Conservation (phyloP, 2,329 filamentous ascomycete genomes). For the Rhynchosporium secalis region DNA sequence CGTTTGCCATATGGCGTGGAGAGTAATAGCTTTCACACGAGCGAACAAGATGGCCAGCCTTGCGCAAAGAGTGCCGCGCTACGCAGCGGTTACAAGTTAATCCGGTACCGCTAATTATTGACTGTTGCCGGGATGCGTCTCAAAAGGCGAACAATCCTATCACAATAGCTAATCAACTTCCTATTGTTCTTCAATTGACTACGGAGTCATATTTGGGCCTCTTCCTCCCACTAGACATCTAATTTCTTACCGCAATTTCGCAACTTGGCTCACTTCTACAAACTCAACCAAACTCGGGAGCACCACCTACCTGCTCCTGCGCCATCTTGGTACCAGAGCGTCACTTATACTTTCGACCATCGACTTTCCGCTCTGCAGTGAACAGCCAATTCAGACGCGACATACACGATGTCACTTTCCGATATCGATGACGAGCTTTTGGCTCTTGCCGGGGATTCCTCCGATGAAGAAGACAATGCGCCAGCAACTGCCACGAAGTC, state of each 20-base stretch:
- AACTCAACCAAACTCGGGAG: background rate
- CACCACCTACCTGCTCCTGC: background rate
- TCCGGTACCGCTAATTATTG: background rate
- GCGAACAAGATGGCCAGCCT: too few species aligned
- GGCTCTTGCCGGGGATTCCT: slow-evolving; percentile 80
- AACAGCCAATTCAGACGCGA: background rate
- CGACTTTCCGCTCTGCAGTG: slow-evolving; percentile 1
- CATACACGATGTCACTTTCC: slow-evolving; percentile 75
- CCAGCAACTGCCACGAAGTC: slow-evolving; percentile 53
- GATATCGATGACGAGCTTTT: slow-evolving; percentile 79
- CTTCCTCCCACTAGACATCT: slow-evolving; percentile 4
- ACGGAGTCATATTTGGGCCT: too few species aligned
- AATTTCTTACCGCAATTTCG: slow-evolving; percentile 1
- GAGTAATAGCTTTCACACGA: too few species aligned
- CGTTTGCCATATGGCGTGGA: too few species aligned
- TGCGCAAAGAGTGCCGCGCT: too few species aligned
- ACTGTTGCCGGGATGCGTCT: background rate
- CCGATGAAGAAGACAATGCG: slow-evolving; percentile 53
- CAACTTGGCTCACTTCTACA: background rate
- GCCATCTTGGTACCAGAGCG: background rate
- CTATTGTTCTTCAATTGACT: slow-evolving; percentile 5
- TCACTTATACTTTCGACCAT: background rate
- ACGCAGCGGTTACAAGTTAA: background rate
- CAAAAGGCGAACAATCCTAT: background rate
- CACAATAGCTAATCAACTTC: slow-evolving; percentile 9